These are phyloP conservation scores for Prunus fruticosa DNA, from an alignment of 306 rosid genomes.

Conservation along the genomic window DNA sequence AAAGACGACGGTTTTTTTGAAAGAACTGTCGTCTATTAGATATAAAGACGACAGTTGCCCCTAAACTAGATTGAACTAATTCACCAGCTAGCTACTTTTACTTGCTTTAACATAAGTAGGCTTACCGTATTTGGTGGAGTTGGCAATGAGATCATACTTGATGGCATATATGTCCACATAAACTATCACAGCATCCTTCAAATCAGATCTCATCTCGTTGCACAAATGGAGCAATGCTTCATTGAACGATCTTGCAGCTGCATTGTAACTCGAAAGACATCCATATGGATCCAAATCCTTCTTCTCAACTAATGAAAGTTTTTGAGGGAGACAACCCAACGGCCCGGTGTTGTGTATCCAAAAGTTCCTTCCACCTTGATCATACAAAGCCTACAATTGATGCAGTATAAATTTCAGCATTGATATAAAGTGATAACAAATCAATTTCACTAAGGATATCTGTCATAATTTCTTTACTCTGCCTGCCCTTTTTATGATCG, in stretches of 20 bases:
- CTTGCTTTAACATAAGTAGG: background rate
- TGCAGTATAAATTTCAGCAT: background rate
- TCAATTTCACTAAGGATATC: background rate
- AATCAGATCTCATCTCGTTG: slow-evolving; percentile 46
- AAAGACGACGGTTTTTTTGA: too few species aligned
- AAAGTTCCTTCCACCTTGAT: slow-evolving; percentile 84
- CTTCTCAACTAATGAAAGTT: slow-evolving; percentile 44
- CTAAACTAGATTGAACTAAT: background rate
- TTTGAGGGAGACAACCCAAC: slow-evolving; percentile 86
- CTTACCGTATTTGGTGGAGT: slow-evolving; percentile 66
- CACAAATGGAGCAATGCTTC: slow-evolving; percentile 46
- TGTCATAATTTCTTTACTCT: background rate
- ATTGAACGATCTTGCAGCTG: slow-evolving; percentile 72
- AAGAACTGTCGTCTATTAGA: too few species aligned
- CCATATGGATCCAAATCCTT: slow-evolving; percentile 61
- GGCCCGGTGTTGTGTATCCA: slow-evolving; percentile 98
- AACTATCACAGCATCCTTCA: slow-evolving; percentile 62
- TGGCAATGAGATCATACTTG: slow-evolving; percentile 71
- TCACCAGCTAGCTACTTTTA: background rate
- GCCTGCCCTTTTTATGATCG: background rate
- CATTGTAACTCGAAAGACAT: slow-evolving; percentile 67
- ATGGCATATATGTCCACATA: slow-evolving; percentile 78
- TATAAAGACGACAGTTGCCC: background rate
- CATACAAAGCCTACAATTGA: slow-evolving; percentile 54
- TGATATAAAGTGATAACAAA: background rate